phyloP scores from a whole-genome alignment of 1,284 basidiomycete species.

The Erythrobasidium hasegawianum region DNA sequence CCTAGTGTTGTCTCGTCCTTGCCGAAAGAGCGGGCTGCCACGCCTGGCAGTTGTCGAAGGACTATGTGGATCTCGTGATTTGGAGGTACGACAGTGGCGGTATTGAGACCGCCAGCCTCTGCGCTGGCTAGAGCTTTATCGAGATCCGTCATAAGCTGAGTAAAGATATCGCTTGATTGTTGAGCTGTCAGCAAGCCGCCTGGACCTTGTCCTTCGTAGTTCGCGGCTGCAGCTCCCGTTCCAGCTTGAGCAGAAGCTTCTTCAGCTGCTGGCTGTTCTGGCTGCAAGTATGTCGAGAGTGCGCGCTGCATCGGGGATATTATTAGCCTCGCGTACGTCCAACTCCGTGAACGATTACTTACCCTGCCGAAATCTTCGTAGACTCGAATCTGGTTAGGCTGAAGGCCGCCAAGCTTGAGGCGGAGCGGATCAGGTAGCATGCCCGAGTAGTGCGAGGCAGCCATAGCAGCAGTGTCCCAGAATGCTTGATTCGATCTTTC shows the following conservation, averaged over 20 bases:
- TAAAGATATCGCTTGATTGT: constrained; percentile 49
- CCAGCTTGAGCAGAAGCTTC: constrained; percentile 26
- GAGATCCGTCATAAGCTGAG: constrained; percentile 64
- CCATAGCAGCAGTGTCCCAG: constrained; percentile 71
- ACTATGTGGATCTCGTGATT: constrained; percentile 82
- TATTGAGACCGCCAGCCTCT: constrained; percentile 49
- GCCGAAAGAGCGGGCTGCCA: constrained; percentile 72
- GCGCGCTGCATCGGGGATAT: constrained; percentile 6
- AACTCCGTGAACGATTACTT: neutral
- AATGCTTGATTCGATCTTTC: constrained; percentile 69
- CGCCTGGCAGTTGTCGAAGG: constrained; percentile 71
- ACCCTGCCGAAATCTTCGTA: constrained; percentile 77
- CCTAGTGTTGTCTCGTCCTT: constrained; percentile 79
- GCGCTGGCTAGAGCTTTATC: constrained; percentile 68
- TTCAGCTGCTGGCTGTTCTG: constrained; percentile 11
- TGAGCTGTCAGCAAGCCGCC: constrained; percentile 37
- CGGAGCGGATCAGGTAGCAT: constrained; percentile 85
- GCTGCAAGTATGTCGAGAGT: constrained; percentile 15
- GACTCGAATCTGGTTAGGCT: constrained; percentile 75
- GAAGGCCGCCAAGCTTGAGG: constrained; percentile 76
- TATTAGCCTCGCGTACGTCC: neutral
- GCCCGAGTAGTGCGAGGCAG: constrained; percentile 68
- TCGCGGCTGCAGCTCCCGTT: neutral
- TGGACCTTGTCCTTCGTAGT: constrained; percentile 27
- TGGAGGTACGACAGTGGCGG: constrained; percentile 65